Percentiles rank a stretch among this genome's conserved stretches.
phyloP scores from a whole-genome alignment of 805 yeast genomes.

The Candida sakaeoensis region DNA sequence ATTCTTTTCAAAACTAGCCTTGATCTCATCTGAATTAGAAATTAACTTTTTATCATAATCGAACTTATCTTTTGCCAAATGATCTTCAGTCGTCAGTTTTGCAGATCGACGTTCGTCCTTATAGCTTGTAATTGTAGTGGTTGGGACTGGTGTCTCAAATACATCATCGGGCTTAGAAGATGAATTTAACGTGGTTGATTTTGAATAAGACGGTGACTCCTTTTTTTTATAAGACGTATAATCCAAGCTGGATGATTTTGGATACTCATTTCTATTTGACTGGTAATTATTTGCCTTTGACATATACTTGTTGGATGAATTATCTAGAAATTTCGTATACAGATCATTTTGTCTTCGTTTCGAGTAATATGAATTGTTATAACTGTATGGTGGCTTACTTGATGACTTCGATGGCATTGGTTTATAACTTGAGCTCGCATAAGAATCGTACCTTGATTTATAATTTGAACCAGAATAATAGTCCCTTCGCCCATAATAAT shows the following conservation, averaged over 20 bases:
- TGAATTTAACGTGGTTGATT: background rate
- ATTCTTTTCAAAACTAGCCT: no score
- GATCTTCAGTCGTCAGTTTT: conserved; percentile 1
- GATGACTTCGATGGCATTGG: conserved; percentile 5
- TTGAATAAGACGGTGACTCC: background rate
- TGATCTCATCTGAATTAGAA: background rate
- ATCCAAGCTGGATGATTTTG: conserved; percentile 3
- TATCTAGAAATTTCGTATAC: conserved; percentile 14
- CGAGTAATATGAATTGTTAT: conserved; percentile 7
- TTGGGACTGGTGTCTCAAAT: background rate
- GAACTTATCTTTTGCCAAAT: background rate
- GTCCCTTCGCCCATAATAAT: conserved; percentile 9
- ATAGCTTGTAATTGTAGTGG: conserved; percentile 2
- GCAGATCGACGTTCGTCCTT: conserved; percentile 9
- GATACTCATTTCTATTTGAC: conserved; percentile 2
- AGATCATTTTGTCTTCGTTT: conserved; percentile 13
- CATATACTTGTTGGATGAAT: conserved; percentile 1
- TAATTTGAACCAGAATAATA: conserved; percentile 7
- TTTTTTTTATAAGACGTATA: conserved; percentile 4
- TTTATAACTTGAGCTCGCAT: conserved; percentile 7
- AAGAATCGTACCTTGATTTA: conserved; percentile 10
- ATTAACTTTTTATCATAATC: background rate
- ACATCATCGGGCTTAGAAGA: background rate
- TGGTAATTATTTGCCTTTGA: conserved; percentile 4
- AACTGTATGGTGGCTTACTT: background rate